Conservation (phyloP, 2,329 filamentous ascomycete genomes). For the Cladosporium cucumerinum region DNA sequence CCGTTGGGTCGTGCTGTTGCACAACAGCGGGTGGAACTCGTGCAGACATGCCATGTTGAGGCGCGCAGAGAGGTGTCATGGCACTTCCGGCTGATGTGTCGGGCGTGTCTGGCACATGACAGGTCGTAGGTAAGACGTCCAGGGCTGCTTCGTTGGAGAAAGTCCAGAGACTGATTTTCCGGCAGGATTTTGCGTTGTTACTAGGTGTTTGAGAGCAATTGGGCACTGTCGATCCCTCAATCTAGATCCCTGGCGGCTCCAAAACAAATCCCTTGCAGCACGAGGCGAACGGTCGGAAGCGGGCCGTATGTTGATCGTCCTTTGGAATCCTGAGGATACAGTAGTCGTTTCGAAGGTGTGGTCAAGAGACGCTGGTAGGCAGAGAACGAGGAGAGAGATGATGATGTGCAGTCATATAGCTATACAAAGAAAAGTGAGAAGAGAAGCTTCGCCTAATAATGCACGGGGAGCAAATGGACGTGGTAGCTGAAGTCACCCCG, state of each 20-base stretch:
- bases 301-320: conserved; percentile 19
- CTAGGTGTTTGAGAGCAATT: conserved; percentile 12
- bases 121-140: conserved; percentile 4
- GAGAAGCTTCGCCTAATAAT: conserved; percentile 14
- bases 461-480: conserved; percentile 5
- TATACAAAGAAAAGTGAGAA: conserved; percentile 9
- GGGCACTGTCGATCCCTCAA: conserved; percentile 14
- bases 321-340: conserved; percentile 15
- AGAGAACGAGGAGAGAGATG: conserved; percentile 16
- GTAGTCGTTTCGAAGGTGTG: conserved; percentile 11
- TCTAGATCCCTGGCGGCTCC: conserved; percentile 15
- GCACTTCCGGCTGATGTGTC: conserved; percentile 24
- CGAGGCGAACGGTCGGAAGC: conserved; percentile 16
- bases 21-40: conserved; percentile 24
- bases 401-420: conserved; percentile 20
- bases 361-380: conserved; percentile 1
- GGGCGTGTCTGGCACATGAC: conserved; percentile 24
- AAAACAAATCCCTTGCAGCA: conserved; percentile 22
- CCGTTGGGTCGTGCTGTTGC: conserved; percentile 18
- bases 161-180: conserved; percentile 3
- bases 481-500: conserved; percentile 12
- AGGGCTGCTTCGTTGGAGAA: conserved; percentile 9
- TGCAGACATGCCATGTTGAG: conserved; percentile 24
- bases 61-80: conserved; percentile 26
- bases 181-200: conserved; percentile 10